Base-by-base conservation (phyloP, 352 stramenopile genomes). In the Pythium chondricola region DNA sequence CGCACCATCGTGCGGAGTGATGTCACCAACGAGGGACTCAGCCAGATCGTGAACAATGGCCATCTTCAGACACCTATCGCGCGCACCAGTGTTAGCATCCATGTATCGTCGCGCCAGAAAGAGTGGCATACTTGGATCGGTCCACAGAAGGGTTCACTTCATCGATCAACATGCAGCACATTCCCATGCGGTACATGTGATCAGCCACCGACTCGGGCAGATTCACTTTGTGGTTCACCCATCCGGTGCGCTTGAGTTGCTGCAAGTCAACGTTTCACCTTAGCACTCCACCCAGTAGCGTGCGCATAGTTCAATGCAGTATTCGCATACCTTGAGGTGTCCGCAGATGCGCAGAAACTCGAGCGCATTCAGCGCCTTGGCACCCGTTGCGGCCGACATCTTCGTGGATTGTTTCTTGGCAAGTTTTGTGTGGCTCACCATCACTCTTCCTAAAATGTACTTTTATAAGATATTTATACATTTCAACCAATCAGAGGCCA, bases 171-270 rank as follows among this genome's bases (percentile, higher is more conserved):
- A 96, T 86, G 43, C 79, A 92, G 62, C 84, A 93, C 80, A 95
- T 94, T 7, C 83, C 64, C 74, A 97, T 95, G 52, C 91, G 83
- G 59, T 95, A 97, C 68, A 94, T 96, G 70, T 97, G 91, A 61
- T 97, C 91, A 21, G 91, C 86, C 18, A 97, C 88, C 6, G 84
- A 96, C 66, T 97, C 91, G 10, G 89, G 85, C 20, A 86, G 55
- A 17, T 76, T 55, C 36, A 96, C 88, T 4, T 92, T 83, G 61
- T 90, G 86, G 52, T 91, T 90, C n/a, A 97, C 73, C 91, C 91
- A 97, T 66, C 88, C 91, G 36, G 88, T 97, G 56, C 87, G 82
- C 63, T 96, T 96, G 20, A 95, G 58, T 32, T 65, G 72, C 83
- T 96, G 69, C 25, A 61, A 9, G 17, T 20, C 24, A 10, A 35